Percentiles rank a stretch among this genome's conserved stretches.
Conservation (phyloP, 1,139 yeast species). For the Lodderomyces beijingensis region DNA sequence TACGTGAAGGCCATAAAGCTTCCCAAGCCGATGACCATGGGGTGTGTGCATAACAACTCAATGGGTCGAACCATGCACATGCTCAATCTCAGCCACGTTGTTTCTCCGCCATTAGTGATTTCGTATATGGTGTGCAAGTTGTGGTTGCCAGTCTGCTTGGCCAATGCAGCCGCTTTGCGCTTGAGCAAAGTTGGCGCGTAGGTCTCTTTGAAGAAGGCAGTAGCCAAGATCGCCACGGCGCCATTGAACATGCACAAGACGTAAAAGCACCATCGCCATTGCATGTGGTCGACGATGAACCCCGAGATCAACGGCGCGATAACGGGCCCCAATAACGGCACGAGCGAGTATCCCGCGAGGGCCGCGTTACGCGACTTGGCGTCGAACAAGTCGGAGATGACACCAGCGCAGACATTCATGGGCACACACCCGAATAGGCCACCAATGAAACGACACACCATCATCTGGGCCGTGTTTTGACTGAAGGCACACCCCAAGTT, state of each 20-base stretch:
- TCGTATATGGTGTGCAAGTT: constrained; percentile 43
- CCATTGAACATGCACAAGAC: constrained; percentile 42
- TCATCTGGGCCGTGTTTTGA: constrained; percentile 34
- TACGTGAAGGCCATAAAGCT: constrained; percentile 45
- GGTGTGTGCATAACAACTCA: constrained; percentile 38
- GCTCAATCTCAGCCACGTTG: constrained; percentile 25
- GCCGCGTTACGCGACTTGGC: constrained; percentile 36
- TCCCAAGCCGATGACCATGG: constrained; percentile 44
- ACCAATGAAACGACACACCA: constrained; percentile 37
- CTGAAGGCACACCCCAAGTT: constrained; percentile 41
- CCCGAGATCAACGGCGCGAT: constrained; percentile 59
- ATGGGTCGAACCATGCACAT: constrained; percentile 38
- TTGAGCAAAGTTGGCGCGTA: constrained; percentile 37
- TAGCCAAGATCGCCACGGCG: constrained; percentile 31
- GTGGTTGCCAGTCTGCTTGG: constrained; percentile 33
- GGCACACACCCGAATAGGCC: constrained; percentile 43
- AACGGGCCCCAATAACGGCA: constrained; percentile 57
- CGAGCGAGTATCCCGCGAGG: constrained; percentile 40
- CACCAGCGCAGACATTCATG: constrained; percentile 44
- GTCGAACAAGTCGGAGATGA: constrained; percentile 34
- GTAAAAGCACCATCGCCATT: constrained; percentile 46
- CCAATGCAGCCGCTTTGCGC: constrained; percentile 26
- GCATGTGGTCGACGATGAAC: constrained; percentile 41
- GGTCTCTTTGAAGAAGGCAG: constrained; percentile 36
- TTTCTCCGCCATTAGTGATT: constrained; percentile 34